These are phyloP conservation scores for Plasmodium inui DNA, from an alignment of 169 alveolate species.

Conservation along the genomic window DNA sequence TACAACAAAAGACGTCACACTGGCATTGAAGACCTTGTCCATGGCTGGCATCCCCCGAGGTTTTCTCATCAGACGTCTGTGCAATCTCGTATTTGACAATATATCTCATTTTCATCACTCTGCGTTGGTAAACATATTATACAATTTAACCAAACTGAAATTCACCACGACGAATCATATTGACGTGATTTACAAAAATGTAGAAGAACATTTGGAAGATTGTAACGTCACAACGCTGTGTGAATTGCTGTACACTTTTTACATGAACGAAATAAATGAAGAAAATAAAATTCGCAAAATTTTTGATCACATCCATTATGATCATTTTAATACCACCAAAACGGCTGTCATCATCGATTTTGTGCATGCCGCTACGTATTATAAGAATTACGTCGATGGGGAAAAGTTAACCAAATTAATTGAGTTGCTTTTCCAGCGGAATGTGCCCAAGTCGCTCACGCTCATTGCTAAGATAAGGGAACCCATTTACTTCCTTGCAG, in stretches of 20 bases:
- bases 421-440: conserved; percentile 39
- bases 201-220: conserved; percentile 65
- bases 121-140: conserved; percentile 53
- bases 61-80: conserved; percentile 63
- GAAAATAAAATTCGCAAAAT: conserved; percentile 68
- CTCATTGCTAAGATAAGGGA: conserved; percentile 75
- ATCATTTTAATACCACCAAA: conserved; percentile 69
- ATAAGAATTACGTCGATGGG: conserved; percentile 34
- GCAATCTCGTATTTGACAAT: conserved; percentile 73
- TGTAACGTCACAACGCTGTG: conserved; percentile 59
- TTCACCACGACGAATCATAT: conserved; percentile 70
- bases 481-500: conserved; percentile 56
- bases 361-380: conserved; percentile 76
- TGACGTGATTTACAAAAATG: conserved; percentile 73
- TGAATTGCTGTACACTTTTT: conserved; percentile 68
- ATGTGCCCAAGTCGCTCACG: conserved; percentile 67
- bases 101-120: conserved; percentile 73
- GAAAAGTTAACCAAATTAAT: conserved; percentile 48
- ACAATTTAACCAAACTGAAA: conserved; percentile 70
- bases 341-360: conserved; percentile 71
- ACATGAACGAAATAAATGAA: conserved; percentile 76
- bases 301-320: conserved; percentile 55
- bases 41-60: conserved; percentile 78
- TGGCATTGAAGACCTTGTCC: conserved; percentile 70
- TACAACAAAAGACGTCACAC: conserved; percentile 71